Base-by-base conservation (phyloP, 2,329 filamentous ascomycete genomes). In the Fusarium sp. region DNA sequence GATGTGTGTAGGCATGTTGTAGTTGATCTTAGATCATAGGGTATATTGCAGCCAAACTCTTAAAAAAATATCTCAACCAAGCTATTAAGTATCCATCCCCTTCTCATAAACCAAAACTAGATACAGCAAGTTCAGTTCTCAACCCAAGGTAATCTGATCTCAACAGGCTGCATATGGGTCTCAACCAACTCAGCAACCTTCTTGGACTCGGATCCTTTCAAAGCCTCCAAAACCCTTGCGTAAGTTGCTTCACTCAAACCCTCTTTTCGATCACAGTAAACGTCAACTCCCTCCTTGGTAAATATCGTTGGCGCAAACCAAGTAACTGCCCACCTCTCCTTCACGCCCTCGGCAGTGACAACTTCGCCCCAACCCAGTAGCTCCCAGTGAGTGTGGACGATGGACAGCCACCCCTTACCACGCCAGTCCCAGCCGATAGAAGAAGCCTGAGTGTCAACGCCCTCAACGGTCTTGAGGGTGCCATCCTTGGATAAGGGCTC, bases 241-340 rank as follows among this genome's bases (percentile, higher is more conserved):
- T 89, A 84, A 55, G 89, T 87, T 76, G 82, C 85, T 59, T 86
- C 81, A 57, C 84, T 86, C 68, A 93, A 69, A 0, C 92, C 91
- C 66, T 85, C 86, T 54, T 80, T 85, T 18, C 85, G 83, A 72
- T 91, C 85, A 47, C 88, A 89, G 78, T 95, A 96, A 12, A 97
- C 80, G 80, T 97, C 93, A 30, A 97, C 75, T 0, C 93, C 93
- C 59, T 93, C 92, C 68, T 91, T 91, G 9, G 93, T 96, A 73
- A 97, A 97, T 46, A 94, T 72, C 25, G 92, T 97, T 75, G 92
- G 90, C 68, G 90, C 90, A 79, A 97, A 97, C 85, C 91, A 95
- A 7, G 92, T 97, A 16, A 97, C 92, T 3, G 88, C 89, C 92
- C 92, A 97, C 72, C 86, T 85, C 78, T 89, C 87, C 49, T 73